Evolutionary conservation across 148 eudicot species (phyloP).

Genomic region (Diospyros lotus): DNA sequence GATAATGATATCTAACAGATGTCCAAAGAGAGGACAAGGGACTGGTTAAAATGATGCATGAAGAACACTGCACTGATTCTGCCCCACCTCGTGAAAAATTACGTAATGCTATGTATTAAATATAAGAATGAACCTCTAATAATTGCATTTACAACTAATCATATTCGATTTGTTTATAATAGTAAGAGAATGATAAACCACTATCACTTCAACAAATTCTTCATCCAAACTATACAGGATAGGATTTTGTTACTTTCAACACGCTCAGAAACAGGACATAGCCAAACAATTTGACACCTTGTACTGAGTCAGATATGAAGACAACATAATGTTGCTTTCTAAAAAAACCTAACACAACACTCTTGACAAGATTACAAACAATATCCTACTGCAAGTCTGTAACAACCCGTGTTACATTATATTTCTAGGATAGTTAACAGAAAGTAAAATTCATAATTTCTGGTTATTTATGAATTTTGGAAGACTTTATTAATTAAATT

Average conservation of each 20-base stretch:
- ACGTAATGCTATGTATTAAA: background rate
- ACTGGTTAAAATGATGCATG: background rate
- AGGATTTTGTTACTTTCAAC: background rate
- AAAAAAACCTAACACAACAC: too few species aligned
- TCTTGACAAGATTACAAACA: too few species aligned
- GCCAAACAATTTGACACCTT: background rate
- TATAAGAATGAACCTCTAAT: background rate
- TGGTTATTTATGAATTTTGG: too few species aligned
- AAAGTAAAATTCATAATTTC: too few species aligned
- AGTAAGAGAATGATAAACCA: background rate
- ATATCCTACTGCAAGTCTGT: too few species aligned
- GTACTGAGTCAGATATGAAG: background rate
- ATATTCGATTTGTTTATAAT: background rate
- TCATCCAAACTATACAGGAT: background rate
- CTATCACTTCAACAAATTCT: background rate
- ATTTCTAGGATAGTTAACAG: too few species aligned
- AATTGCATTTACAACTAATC: background rate
- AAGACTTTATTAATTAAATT: too few species aligned
- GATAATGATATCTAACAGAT: background rate
- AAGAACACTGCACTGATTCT: slow-evolving; percentile 1
- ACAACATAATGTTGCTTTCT: too few species aligned
- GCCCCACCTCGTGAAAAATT: background rate
- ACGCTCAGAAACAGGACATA: background rate
- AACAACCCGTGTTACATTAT: too few species aligned
- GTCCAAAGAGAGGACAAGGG: background rate